A percentile compares a stretch with the other conserved stretches of the same genome.
phyloP scores from a whole-genome alignment of 306 rosid genomes.

The Medicago arabica region DNA sequence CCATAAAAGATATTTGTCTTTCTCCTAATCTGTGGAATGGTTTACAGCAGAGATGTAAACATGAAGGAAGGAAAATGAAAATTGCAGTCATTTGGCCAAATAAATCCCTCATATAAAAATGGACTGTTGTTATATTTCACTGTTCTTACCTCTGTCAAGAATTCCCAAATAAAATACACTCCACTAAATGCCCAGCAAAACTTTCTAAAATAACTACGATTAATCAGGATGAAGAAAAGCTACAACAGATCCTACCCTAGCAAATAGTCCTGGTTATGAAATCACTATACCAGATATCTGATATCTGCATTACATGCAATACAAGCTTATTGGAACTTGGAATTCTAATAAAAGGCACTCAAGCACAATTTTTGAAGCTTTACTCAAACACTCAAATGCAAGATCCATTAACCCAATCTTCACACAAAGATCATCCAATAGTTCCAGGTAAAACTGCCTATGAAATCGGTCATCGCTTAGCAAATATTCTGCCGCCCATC shows the following conservation, averaged over 20 bases:
- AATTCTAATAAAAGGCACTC: conserved; percentile 9
- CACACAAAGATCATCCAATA: conserved; percentile 11
- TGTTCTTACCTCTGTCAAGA: conserved; percentile 6
- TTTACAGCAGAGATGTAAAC: not conserved
- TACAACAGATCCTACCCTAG: conserved; percentile 25
- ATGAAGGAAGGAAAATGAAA: not conserved
- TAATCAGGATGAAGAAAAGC: conserved; percentile 12
- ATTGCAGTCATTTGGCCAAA: not conserved
- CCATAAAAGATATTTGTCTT: not conserved
- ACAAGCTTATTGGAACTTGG: not conserved
- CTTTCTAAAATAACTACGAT: conserved; percentile 2
- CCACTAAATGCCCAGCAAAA: not conserved
- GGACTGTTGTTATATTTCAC: not conserved
- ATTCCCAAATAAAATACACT: conserved; percentile 5
- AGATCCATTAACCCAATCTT: conserved; percentile 26
- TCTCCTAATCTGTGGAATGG: not conserved
- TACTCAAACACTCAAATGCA: conserved; percentile 1
- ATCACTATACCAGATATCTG: not conserved
- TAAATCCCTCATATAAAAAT: not conserved
- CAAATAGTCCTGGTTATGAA: conserved; percentile 3
- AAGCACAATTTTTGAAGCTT: not conserved
- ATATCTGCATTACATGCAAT: conserved; percentile 17
- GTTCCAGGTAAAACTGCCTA: not conserved
- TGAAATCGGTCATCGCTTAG: conserved; percentile 2
- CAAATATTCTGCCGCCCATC: not conserved